phyloP scores from a whole-genome alignment of 192 early-diverging fungal species.

The Dispira simplex region DNA sequence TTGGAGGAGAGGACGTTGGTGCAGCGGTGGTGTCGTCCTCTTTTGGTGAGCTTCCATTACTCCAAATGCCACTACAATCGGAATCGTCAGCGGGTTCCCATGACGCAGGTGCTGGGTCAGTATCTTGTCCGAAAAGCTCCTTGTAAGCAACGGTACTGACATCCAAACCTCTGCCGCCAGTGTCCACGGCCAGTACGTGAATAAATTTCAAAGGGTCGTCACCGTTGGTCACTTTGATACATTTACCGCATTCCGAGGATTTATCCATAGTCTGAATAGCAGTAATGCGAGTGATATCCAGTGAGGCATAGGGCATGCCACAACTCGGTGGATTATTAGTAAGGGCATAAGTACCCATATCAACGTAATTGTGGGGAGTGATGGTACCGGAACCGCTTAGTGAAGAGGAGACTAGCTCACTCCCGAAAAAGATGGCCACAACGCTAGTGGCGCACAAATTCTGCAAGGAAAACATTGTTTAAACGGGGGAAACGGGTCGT shows the following conservation, averaged over 20 bases:
- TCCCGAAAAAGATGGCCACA: too few species aligned
- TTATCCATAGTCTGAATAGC: slow-evolving; percentile 29
- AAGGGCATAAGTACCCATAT: slow-evolving; percentile 19
- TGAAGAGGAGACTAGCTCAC: too few species aligned
- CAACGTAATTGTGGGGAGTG: slow-evolving; percentile 28
- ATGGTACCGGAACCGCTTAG: slow-evolving; percentile 24
- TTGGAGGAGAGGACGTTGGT: neutral
- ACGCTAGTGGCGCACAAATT: neutral
- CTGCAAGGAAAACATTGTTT: too few species aligned
- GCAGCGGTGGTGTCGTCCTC: neutral
- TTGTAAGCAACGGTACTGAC: slow-evolving; percentile 31
- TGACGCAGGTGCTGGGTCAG: slow-evolving; percentile 26
- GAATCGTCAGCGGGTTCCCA: slow-evolving; percentile 25
- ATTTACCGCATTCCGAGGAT: slow-evolving; percentile 28
- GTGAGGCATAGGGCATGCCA: slow-evolving; percentile 33
- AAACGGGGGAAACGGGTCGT: too few species aligned
- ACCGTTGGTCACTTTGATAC: slow-evolving; percentile 27
- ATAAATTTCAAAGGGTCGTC: slow-evolving; percentile 22
- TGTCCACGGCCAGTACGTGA: slow-evolving; percentile 36
- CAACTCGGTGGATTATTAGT: slow-evolving; percentile 33
- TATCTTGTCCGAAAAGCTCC: slow-evolving; percentile 26
- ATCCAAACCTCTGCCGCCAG: slow-evolving; percentile 32
- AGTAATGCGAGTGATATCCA: slow-evolving; percentile 34
- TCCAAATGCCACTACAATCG: slow-evolving; percentile 26
- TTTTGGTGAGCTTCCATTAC: neutral